phyloP scores from a whole-genome alignment of 352 stramenopile species.

The Globisporangium mamillatum region DNA sequence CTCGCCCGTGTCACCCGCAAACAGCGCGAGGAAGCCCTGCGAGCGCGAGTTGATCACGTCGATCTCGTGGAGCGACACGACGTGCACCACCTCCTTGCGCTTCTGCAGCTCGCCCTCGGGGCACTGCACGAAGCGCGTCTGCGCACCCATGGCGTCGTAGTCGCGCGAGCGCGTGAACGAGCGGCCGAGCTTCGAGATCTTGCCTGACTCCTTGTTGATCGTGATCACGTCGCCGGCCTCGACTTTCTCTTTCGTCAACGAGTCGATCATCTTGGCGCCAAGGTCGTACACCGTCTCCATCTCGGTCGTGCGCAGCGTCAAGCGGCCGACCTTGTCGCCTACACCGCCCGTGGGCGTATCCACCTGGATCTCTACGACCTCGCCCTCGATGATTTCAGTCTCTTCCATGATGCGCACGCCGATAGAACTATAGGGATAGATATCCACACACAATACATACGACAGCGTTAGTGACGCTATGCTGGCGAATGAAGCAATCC shows the following conservation, averaged over 20 bases:
- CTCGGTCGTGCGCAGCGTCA: conserved; percentile 99
- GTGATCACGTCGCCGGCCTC: conserved; percentile 98
- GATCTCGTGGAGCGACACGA: conserved; percentile 98
- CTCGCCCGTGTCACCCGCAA: conserved; percentile 98
- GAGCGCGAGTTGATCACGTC: conserved; percentile 99
- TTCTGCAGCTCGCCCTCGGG: conserved; percentile 98
- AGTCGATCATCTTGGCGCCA: conserved; percentile 99
- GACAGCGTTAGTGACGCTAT: not conserved
- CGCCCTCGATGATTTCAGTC: conserved; percentile 99
- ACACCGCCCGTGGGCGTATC: conserved; percentile 82
- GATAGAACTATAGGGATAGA: conserved; percentile 70
- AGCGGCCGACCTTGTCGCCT: conserved; percentile 85
- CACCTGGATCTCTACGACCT: conserved; percentile 99
- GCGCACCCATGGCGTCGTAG: conserved; percentile 98
- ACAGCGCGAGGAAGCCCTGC: conserved; percentile 98
- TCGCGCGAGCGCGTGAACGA: conserved; percentile 97
- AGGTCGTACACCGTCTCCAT: conserved; percentile 99
- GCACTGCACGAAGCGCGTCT: conserved; percentile 86
- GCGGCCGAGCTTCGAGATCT: conserved; percentile 97
- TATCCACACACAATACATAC: not conserved
- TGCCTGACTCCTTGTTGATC: conserved; percentile 99
- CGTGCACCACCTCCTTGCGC: conserved; percentile 97
- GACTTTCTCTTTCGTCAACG: conserved; percentile 98
- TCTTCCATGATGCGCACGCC: conserved; percentile 99
- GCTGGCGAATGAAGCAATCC: not conserved